Conservation (phyloP, 345 rosid genomes). For the Linum tenue region DNA sequence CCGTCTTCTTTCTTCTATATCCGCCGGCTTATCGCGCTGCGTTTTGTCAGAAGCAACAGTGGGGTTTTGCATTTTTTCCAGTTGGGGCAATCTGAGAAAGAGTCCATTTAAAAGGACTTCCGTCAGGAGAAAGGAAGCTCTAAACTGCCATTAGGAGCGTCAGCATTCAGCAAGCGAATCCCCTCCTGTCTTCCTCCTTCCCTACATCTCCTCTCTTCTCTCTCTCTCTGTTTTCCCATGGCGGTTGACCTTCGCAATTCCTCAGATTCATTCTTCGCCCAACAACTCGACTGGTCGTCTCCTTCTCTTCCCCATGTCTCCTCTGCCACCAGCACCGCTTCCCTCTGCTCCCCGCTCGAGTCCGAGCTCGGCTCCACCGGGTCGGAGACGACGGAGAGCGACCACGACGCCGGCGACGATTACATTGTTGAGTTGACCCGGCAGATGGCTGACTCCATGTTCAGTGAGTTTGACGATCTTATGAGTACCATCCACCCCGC, state of each 20-base stretch:
- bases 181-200: not conserved
- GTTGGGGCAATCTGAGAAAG: too few species aligned
- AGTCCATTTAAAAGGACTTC: too few species aligned
- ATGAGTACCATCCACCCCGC: slow-evolving; percentile 7
- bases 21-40: too few species aligned
- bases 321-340: slow-evolving; percentile 21
- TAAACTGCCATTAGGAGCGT: too few species aligned
- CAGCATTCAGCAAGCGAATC: not conserved
- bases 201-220: slow-evolving; percentile 1
- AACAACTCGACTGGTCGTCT: slow-evolving; percentile 10
- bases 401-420: slow-evolving; percentile 24
- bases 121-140: too few species aligned
- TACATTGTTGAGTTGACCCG: slow-evolving; percentile 60
- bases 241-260: slow-evolving; percentile 32
- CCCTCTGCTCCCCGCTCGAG: slow-evolving; percentile 17
- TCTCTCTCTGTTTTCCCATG: slow-evolving; percentile 28
- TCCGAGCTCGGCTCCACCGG: slow-evolving; percentile 29
- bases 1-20: too few species aligned
- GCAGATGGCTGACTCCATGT: slow-evolving; percentile 71
- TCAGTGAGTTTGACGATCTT: slow-evolving; percentile 34
- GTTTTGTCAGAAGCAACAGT: too few species aligned
- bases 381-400: slow-evolving; percentile 27
- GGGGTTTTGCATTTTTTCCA: too few species aligned
- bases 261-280: slow-evolving; percentile 17
- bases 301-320: slow-evolving; percentile 10